Conservation (phyloP, 2,329 filamentous ascomycete species). For the Cladosporium oxysporum region DNA sequence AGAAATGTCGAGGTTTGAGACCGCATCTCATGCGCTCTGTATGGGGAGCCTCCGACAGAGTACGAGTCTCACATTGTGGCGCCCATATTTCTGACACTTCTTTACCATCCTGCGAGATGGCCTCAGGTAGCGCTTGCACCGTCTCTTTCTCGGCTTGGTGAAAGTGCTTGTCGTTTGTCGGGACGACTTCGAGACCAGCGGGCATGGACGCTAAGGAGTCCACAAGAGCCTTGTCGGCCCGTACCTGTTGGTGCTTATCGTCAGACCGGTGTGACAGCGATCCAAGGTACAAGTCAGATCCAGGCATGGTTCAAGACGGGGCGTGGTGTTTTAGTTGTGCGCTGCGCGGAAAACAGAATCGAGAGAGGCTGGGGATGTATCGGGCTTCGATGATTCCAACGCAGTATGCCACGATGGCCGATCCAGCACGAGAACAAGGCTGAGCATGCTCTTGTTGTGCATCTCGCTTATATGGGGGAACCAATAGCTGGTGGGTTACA, state of each 20-base stretch:
- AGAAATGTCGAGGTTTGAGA: neutral
- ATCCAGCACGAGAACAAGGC: neutral
- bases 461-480: neutral
- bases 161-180: neutral
- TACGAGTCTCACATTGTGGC: neutral
- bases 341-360: neutral
- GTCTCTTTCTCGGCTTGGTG: constrained; percentile 4
- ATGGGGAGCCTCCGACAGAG: neutral
- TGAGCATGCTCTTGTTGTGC: neutral
- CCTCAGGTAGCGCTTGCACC: neutral
- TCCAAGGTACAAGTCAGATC: neutral
- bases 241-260: neutral
- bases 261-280: neutral
- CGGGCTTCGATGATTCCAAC: neutral
- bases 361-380: neutral
- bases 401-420: neutral
- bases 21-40: neutral
- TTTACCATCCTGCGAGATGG: constrained; percentile 7
- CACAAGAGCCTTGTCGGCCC: neutral
- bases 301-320: neutral
- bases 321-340: neutral
- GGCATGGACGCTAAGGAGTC: neutral
- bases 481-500: neutral
- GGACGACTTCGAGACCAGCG: constrained; percentile 3
- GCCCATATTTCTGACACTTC: neutral